These are phyloP conservation scores for Coemansia sp. DNA, from an alignment of 192 early-diverging fungal genomes.

Conservation along the genomic window DNA sequence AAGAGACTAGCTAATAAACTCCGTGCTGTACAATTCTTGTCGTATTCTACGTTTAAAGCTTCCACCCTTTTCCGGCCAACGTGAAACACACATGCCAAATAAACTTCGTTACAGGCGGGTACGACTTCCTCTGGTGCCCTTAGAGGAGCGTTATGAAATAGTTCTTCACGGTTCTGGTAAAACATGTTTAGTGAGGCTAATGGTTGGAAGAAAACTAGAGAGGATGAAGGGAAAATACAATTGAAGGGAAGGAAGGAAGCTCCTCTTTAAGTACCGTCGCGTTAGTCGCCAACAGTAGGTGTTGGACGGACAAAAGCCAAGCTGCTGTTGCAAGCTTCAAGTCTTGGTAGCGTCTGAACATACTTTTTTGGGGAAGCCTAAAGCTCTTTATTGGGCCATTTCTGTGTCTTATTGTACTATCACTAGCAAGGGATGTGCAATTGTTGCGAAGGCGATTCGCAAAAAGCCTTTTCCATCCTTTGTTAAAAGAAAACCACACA, in stretches of 20 bases:
- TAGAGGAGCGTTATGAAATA: too few species aligned
- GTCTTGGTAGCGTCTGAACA: too few species aligned
- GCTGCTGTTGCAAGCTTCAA: too few species aligned
- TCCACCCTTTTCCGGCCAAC: too few species aligned
- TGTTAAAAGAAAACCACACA: neutral
- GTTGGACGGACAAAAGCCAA: too few species aligned
- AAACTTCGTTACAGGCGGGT: too few species aligned
- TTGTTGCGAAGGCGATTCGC: neutral
- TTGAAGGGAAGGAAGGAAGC: neutral
- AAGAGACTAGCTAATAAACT: neutral
- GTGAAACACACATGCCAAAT: too few species aligned
- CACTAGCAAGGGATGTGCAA: neutral
- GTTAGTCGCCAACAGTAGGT: neutral
- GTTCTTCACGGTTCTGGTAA: too few species aligned
- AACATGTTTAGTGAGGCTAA: neutral
- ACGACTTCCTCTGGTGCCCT: too few species aligned
- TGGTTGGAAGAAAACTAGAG: neutral
- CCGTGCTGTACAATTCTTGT: too few species aligned
- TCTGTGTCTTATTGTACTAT: neutral
- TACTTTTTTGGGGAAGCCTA: neutral
- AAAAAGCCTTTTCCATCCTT: neutral
- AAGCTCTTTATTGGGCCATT: neutral
- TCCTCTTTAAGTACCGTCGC: neutral
- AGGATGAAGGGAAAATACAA: neutral
- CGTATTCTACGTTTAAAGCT: too few species aligned